phyloP scores from a whole-genome alignment of 2,329 filamentous ascomycete genomes.

The Phaeosphaeriaceae sp. region DNA sequence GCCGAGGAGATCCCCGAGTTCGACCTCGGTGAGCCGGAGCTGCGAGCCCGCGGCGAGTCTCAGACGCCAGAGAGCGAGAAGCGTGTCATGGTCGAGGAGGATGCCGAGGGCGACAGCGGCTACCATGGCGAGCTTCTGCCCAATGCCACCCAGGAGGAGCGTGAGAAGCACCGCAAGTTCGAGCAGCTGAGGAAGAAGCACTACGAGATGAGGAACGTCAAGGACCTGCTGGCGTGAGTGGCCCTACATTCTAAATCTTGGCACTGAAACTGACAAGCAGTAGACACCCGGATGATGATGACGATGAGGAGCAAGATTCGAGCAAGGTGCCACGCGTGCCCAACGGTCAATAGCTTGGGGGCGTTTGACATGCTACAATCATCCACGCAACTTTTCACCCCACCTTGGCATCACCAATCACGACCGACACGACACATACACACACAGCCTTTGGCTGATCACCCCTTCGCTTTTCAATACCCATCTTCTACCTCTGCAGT shows the following conservation, averaged over 20 bases:
- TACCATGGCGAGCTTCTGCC: constrained; percentile 68
- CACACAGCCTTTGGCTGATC: not conserved
- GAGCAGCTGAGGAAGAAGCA: constrained; percentile 93
- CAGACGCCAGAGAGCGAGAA: constrained; percentile 65
- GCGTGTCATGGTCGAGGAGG: constrained; percentile 78
- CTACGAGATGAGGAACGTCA: constrained; percentile 98
- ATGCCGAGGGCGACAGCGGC: constrained; percentile 50
- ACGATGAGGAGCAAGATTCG: constrained; percentile 28
- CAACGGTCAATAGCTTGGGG: constrained; percentile 27
- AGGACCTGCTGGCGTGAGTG: constrained; percentile 77
- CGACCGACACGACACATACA: constrained; percentile 2
- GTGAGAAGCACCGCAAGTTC: constrained; percentile 90
- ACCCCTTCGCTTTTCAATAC: not conserved
- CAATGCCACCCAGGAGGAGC: constrained; percentile 70
- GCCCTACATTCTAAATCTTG: too few relatives aligned
- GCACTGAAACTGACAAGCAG: not conserved
- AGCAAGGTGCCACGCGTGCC: constrained; percentile 18
- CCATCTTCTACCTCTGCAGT: not conserved
- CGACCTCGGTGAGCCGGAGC: constrained; percentile 89
- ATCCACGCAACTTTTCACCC: not conserved
- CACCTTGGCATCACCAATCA: not conserved
- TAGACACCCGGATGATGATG: constrained; percentile 32
- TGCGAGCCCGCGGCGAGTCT: constrained; percentile 47
- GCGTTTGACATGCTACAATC: not conserved
- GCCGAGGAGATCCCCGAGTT: constrained; percentile 87